phyloP scores from a whole-genome alignment of 306 rosid genomes.

The Fragaria iinumae region DNA sequence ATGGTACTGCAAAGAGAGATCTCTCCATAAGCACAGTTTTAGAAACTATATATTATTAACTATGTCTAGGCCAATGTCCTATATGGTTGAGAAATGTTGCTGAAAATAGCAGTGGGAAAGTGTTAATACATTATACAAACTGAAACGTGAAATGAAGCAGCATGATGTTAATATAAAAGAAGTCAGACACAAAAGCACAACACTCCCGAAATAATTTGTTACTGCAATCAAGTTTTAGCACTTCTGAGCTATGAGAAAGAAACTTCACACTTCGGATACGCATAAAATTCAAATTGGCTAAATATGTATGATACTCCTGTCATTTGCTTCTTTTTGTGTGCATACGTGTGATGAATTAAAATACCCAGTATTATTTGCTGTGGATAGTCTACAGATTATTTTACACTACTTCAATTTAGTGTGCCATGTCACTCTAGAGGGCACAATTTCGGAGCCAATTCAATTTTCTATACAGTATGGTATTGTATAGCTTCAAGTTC shows the following conservation, averaged over 20 bases:
- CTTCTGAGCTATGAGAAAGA: not conserved
- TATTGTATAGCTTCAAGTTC: constrained; percentile 13
- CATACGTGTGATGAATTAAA: not conserved
- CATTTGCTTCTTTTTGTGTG: not conserved
- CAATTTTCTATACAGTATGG: not conserved
- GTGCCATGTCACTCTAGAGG: not conserved
- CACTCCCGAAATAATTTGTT: not conserved
- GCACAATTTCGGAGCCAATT: not conserved
- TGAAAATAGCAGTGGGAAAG: not conserved
- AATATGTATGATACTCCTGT: not conserved
- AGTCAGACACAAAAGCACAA: too few species aligned
- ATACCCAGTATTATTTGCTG: not conserved
- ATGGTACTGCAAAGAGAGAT: constrained; percentile 58
- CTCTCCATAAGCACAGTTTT: constrained; percentile 19
- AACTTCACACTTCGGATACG: too few species aligned
- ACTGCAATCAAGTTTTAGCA: not conserved
- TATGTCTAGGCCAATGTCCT: not conserved
- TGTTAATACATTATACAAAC: not conserved
- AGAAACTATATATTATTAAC: not conserved
- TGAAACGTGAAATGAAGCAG: not conserved
- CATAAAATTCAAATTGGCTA: not conserved
- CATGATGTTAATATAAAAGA: not conserved
- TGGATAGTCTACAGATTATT: not conserved
- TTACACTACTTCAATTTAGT: not conserved
- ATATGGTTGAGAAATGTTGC: not conserved